Percentiles rank a stretch among this genome's conserved stretches.
Evolutionary conservation across 75 land plant species (phyloP).

Genomic region (Picea sitchensis): DNA sequence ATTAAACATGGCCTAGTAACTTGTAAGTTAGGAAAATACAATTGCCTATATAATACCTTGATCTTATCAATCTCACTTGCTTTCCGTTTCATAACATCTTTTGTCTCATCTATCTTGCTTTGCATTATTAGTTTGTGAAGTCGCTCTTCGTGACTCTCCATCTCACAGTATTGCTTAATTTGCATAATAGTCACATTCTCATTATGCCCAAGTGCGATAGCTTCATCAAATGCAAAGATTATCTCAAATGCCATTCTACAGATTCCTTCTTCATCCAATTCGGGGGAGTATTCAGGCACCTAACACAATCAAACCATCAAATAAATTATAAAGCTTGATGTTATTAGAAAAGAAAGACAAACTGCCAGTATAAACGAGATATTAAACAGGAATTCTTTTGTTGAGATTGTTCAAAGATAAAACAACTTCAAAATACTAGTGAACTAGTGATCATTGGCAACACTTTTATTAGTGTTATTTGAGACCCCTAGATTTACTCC

Average conservation of each 20-base stretch:
- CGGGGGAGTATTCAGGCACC: conserved; percentile 90
- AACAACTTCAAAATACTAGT: neutral
- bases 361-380: neutral
- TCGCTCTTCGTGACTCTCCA: conserved; percentile 99
- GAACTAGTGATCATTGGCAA: too few relatives aligned
- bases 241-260: conserved; percentile 89
- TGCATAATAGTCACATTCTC: conserved; percentile 90
- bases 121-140: conserved; percentile 84
- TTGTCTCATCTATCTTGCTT: conserved; percentile 95
- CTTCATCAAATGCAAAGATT: conserved; percentile 98
- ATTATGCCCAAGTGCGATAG: conserved; percentile 90
- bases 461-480: too few relatives aligned
- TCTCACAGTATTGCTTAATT: conserved; percentile 97
- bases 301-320: conserved; percentile 11
- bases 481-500: too few relatives aligned
- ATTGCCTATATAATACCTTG: conserved; percentile 58
- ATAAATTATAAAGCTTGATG: neutral
- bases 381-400: neutral
- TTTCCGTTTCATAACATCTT: conserved; percentile 98
- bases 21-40: neutral
- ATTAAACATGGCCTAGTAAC: neutral
- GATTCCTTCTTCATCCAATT: conserved; percentile 88
- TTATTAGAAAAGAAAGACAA: neutral
- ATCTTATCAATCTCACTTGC: conserved; percentile 99
- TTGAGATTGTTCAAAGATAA: neutral